Evolutionary conservation across 2,329 filamentous ascomycete species (phyloP), one percentile per base, ranked within the genome.

Genomic region (Macroventuria anomochaeta): DNA sequence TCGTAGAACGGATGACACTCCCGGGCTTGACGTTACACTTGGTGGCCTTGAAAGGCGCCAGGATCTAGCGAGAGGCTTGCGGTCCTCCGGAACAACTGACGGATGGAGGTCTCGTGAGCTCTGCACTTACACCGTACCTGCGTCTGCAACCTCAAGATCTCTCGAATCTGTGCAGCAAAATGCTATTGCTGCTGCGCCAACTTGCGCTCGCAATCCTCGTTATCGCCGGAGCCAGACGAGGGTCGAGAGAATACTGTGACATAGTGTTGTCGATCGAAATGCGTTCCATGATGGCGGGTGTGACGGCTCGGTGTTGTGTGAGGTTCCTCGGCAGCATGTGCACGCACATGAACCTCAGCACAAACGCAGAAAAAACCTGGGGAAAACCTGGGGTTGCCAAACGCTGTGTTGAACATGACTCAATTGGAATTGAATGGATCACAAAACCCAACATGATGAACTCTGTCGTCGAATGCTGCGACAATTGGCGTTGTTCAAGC

Each of bases 301-400:
- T 57, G 43, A 54, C 55, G 57, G 57, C 52, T 66, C 55, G 60
- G 61, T 49, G 25, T 21, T 36, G 32, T 53, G 46, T 23, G 31
- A 46, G 23, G 36, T 43, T 62, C 66, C 66, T 69, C 66, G 66
- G 66, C 55, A 58, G 58, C 65, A 69, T 65, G 65, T 69, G 66
- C 63, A 28, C 25, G 23, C 39, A 29, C 38, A 38, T 38, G 32
- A 53, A 31, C 32, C 29, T 31, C 25, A 43, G 20, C 33, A 15
- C 33, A 26, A 42, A 20, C 20, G 25, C 34, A 40, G n/a, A 31
- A 10, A 28, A 54, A 43, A 44, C 8, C 51, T 32, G 51, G 44
- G 44, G 51, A 44, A 52, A 54, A 31, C 8, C 39, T 49, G 51
- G 44, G 51, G 39, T 23, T 15, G 21, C 12, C 26, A 33, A 34